phyloP scores from a whole-genome alignment of 75 land plant species.

The Sequoiadendron giganteum region DNA sequence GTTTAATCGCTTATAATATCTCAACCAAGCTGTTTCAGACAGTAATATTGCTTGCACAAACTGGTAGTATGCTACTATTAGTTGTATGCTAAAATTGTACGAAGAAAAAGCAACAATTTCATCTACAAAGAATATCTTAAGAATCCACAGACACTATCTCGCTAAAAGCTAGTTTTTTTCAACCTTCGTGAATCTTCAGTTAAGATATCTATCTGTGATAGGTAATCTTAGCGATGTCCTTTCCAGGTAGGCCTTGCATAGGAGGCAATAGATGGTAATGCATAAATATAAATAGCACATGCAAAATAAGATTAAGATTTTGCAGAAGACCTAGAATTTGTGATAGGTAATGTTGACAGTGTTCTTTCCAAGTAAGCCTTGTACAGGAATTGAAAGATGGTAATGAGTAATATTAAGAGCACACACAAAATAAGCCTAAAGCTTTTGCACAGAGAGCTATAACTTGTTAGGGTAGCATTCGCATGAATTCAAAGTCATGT shows the following conservation, averaged over 20 bases:
- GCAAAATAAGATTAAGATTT: not conserved
- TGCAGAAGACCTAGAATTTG: not conserved
- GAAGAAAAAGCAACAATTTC: not conserved
- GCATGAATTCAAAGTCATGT: not conserved
- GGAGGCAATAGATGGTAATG: not conserved
- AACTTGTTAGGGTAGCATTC: not conserved
- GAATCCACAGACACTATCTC: not conserved
- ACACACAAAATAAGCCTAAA: not conserved
- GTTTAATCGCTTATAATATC: not conserved
- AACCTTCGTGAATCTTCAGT: not conserved
- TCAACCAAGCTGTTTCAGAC: not conserved
- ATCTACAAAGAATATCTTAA: not conserved
- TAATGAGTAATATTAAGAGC: not conserved
- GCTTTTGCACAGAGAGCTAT: not conserved
- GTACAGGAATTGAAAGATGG: not conserved
- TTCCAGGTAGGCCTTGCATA: not conserved
- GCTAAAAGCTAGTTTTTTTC: not conserved
- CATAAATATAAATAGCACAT: not conserved
- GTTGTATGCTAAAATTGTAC: not conserved
- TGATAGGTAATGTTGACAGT: not conserved
- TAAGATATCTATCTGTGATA: not conserved
- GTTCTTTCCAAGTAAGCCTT: not conserved
- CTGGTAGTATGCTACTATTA: not conserved
- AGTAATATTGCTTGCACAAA: not conserved
- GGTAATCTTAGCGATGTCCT: not conserved